A percentile compares a stretch with the other conserved stretches of the same genome.
phyloP scores from a whole-genome alignment of 78 protist genomes.

The Protostelium mycophagum region DNA sequence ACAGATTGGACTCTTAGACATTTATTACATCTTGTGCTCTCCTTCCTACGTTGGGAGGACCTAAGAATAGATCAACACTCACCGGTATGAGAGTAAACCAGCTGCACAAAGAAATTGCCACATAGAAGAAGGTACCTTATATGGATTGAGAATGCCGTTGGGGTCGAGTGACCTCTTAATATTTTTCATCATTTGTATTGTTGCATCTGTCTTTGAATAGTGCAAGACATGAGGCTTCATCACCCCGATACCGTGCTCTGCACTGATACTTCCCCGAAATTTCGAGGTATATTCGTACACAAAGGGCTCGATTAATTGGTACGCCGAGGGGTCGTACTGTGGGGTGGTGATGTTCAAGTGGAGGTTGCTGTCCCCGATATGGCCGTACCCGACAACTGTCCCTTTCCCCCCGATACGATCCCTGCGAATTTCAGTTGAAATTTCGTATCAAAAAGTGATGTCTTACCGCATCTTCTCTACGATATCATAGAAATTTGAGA shows the following conservation, averaged over 20 bases:
- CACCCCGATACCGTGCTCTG: conserved; percentile 90
- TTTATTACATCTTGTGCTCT: too few species aligned
- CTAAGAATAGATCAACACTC: too few species aligned
- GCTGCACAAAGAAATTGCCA: too few species aligned
- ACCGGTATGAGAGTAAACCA: too few species aligned
- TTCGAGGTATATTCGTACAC: conserved; percentile 72
- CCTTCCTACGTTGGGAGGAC: too few species aligned
- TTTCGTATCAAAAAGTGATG: neutral
- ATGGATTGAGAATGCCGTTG: conserved; percentile 86
- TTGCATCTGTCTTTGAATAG: conserved; percentile 32
- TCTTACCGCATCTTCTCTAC: conserved; percentile 49
- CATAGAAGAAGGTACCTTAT: too few species aligned
- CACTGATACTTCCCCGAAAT: conserved; percentile 69
- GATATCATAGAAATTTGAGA: conserved; percentile 43
- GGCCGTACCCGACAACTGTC: conserved; percentile 76
- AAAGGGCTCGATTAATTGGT: conserved; percentile 65
- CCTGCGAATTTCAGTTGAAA: neutral
- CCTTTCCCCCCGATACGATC: conserved; percentile 10
- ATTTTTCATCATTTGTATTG: conserved; percentile 62
- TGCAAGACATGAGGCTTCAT: conserved; percentile 65
- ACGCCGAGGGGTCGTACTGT: conserved; percentile 3
- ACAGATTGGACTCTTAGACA: too few species aligned
- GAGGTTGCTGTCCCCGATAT: conserved; percentile 89
- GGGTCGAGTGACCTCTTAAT: conserved; percentile 80
- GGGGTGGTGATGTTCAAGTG: conserved; percentile 77